Percentiles rank a stretch among this genome's conserved stretches.
These are phyloP conservation scores for Mucor velutinosus DNA, from an alignment of 371 early-diverging fungal species.

Conservation along the genomic window DNA sequence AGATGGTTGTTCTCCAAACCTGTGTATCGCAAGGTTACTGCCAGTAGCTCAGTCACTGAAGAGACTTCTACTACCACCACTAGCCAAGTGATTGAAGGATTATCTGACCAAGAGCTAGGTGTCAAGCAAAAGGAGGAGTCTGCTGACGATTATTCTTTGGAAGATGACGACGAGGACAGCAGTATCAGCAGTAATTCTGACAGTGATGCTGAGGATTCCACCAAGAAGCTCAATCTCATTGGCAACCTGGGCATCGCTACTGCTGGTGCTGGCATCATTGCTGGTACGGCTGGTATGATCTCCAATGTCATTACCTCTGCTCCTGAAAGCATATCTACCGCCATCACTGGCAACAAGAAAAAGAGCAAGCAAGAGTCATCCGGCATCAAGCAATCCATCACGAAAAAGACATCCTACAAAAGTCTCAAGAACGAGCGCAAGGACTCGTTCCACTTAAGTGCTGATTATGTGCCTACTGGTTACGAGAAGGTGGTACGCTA, in stretches of 20 bases:
- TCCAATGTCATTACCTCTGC: conserved; percentile 6
- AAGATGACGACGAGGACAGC: conserved; percentile 13
- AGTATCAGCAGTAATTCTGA: not conserved
- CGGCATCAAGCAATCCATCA: not conserved
- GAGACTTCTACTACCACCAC: conserved; percentile 8
- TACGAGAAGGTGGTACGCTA: conserved; percentile 42
- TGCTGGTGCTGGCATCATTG: conserved; percentile 23
- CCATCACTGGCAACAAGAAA: not conserved
- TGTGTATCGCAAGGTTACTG: conserved; percentile 27
- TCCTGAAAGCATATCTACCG: conserved; percentile 12
- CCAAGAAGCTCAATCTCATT: conserved; percentile 1
- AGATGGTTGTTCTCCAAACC: conserved; percentile 46
- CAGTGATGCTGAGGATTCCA: conserved; percentile 3
- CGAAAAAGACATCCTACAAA: conserved; percentile 18
- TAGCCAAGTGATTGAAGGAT: conserved; percentile 27
- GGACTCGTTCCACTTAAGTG: conserved; percentile 20
- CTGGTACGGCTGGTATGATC: conserved; percentile 5
- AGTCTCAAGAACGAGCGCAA: conserved; percentile 19
- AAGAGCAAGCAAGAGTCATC: not conserved
- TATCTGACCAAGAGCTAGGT: conserved; percentile 29
- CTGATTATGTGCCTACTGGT: conserved; percentile 40
- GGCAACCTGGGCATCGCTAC: conserved; percentile 22
- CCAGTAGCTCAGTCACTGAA: too few species aligned
- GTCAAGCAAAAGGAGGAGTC: conserved; percentile 34
- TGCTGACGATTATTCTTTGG: conserved; percentile 28